Evolutionary conservation across 257 asterid genomes (phyloP), one percentile per base, ranked within the genome.

Genomic region (Nicotiana tomentosiformis): DNA sequence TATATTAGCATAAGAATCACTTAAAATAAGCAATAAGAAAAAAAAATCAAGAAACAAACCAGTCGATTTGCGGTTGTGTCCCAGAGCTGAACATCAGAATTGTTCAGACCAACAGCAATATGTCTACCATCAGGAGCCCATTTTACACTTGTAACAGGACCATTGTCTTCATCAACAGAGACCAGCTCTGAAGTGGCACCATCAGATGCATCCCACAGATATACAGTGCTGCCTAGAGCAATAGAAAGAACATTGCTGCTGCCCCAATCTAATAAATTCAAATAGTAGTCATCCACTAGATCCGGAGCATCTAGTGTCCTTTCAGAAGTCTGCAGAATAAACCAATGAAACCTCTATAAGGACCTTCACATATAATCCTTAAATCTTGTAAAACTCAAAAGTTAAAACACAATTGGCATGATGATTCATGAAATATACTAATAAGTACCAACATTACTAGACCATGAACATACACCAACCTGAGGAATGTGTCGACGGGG

Each of bases 401-500:
- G 26, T 15, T 55, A 7, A 33, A 10, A 56, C 60, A 72, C 20
- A 46, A 11, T 26, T 18, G 82, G 53, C 18, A 56, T 35, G 20
- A 56, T 9, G 66, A 77, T 6, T 37, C 68, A 69, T 69, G 10
- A 46, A 43, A 72, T 35, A 35, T 35, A 35, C 39, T 35, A 35
- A 35, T 35, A 4, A 14, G 29, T 51, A 26, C 35, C 35, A 7
- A 49, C 39, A 7, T 26, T 74, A 43, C 49, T 7, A 16, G 80
- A 26, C 43, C 12, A 1, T 29, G 46, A 0, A 76, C 26, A 39
- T 46, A 61, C 37, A 84, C 83, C 81, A 67, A 93, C 97, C 97
- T 91, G 97, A 46, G 96, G 96, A 87, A 93, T 90, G 90, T 93
- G 89, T 30, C 94, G 88, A 43, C 92, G 93, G 58, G 91, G 91